Base-by-base conservation (phyloP, 164 flowering plant species). In the Chimonanthus salicifolius region DNA sequence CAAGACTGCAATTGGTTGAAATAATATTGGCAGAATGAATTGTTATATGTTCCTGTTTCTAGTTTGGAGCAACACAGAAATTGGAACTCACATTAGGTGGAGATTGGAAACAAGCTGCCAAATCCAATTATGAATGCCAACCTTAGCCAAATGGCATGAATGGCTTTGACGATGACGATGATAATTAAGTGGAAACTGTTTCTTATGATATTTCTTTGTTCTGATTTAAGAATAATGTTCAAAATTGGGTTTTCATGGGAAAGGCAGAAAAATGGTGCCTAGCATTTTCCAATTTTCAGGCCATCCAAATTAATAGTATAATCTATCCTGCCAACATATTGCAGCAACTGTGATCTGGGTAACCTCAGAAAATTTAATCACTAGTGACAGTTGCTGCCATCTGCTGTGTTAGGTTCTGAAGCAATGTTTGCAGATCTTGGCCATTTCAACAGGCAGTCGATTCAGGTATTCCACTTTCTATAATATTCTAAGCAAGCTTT, bases 371-470 rank as follows among this genome's bases (percentile, higher is more conserved):
- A 20, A 51, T 51, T 54, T 8, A 18, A n/a, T 6, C 50, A 3
- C 15, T 47, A 4, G 11, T n/a, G 20, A 70, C 46, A n/a, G 44
- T 60, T 60, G 13, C 47, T 51, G 15, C 20, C 18, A 68, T 78
- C 33, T 77, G 70, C 43, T 46, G 7, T 71, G 58, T 73, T 83
- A 92, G 97, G 97, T 78, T 80, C 97, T 9, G 95, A 92, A 84
- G 94, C 95, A 54, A 76, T 92, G 80, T 89, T 89, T 82, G 97
- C 95, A 54, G 97, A 92, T 82, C 94, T 92, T 77, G 97, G 95
- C 74, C 95, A 92, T 84, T 92, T 92, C 78, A 86, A 80, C 73
- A 80, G 79, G 68, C 75, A 78, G 54, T 92, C 97, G 67, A 92
- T 92, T 81, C 94, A 86, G 93, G 97, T 90, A 58, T 51, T 43